Evolutionary conservation across 208 protist genomes (phyloP), one percentile per base, ranked within the genome.

Genomic region (Leptomonas pyrrhocoris): DNA sequence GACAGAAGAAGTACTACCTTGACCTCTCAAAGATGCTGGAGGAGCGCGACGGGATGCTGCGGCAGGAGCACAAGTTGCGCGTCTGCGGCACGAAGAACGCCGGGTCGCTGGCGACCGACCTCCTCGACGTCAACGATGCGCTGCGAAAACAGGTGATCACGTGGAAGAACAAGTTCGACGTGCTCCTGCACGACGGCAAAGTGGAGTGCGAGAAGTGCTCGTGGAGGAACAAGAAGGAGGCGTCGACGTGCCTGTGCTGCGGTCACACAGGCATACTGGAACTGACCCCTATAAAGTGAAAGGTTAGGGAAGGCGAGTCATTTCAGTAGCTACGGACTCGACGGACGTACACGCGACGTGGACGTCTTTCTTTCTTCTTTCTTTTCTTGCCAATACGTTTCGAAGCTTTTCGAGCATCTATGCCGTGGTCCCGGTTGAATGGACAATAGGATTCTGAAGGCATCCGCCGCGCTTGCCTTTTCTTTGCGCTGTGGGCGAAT

Each of bases 171-270:
- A 85, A 90, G 57, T 92, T 89, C 45, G 36, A 81, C 7, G 81
- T 92, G 18, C 71, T 94, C 0, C 82, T 80, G 34, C 21, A 45
- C 6, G 78, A 90, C 0, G 83, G 84, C 51, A 89, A 90, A 61
- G 40, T 92, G 15, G 86, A 94, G 73, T 94, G 89, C 55, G 89
- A 92, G 60, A 68, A 73, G 46, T 92, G 89, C 62, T 79, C 55
- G 19, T 93, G 86, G 85, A 70, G 69, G 57, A 93, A 92, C 49
- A 65, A 57, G 34, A 73, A 73, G 42, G 78, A 87, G 13, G 70
- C 74, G 21, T 68, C 45, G 7, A 65, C 77, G 48, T 94, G 89
- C 60, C 65, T 78, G 23, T 94, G 89, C 77, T 92, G 89, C 54
- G 86, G 85, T 0, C 78, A 89, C 68, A 46, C 68, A 18, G 56